phyloP scores from a whole-genome alignment of 2,329 filamentous ascomycete genomes.

The Ceratocystis papillata region DNA sequence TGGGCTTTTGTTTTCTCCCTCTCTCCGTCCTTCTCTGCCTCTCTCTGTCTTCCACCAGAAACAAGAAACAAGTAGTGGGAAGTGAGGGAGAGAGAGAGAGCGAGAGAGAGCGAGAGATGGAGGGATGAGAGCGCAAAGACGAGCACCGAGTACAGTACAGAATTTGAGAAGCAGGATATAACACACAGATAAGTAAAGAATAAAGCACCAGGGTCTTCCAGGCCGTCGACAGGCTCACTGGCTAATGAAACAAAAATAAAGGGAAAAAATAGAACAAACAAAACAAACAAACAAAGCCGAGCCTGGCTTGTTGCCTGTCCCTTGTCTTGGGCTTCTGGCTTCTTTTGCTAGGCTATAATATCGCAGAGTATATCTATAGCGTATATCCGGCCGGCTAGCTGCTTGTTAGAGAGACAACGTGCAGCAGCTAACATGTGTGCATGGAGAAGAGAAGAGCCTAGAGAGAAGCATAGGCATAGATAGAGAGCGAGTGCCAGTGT shows the following conservation, averaged over 20 bases:
- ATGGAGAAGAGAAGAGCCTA: background rate
- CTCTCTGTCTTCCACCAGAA: background rate
- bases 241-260: constrained; percentile 1
- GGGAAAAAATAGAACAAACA: background rate
- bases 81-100: too few species aligned
- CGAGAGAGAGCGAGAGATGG: too few species aligned
- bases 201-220: background rate
- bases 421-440: too few species aligned
- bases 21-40: background rate
- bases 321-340: constrained; percentile 2
- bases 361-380: background rate
- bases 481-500: background rate
- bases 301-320: background rate
- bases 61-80: too few species aligned
- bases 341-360: constrained; percentile 2
- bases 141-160: too few species aligned
- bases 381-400: background rate
- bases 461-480: background rate
- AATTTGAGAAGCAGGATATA: too few species aligned
- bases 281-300: background rate
- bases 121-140: too few species aligned
- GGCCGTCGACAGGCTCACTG: background rate
- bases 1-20: background rate
- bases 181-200: background rate
- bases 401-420: background rate